A percentile compares a stretch with the other conserved stretches of the same genome.
Conservation (phyloP, 176 grass and related monocot species). For the Hordeum vulgare region DNA sequence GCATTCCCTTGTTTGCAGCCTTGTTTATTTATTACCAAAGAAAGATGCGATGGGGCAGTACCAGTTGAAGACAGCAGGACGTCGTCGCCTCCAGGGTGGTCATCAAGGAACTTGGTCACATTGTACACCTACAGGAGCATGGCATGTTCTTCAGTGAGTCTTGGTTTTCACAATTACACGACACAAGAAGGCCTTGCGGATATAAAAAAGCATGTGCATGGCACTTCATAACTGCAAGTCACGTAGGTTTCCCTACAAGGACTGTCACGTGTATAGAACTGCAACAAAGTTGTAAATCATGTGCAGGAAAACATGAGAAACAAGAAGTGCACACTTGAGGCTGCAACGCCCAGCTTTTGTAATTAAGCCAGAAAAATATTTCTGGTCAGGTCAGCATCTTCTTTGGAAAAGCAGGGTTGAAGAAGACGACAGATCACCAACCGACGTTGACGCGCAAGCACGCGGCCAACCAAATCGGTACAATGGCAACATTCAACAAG, state of each 20-base stretch:
- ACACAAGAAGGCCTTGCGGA: too few species aligned
- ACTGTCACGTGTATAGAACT: not conserved
- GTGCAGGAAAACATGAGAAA: not conserved
- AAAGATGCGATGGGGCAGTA: slow-evolving; percentile 23
- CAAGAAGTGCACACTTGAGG: not conserved
- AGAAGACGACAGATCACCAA: slow-evolving; percentile 1
- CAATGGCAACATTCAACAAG: not conserved
- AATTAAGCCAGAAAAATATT: not conserved
- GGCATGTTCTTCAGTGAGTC: not conserved
- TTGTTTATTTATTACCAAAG: not conserved
- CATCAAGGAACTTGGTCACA: slow-evolving; percentile 95
- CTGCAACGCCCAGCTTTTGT: not conserved
- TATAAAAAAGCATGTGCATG: too few species aligned
- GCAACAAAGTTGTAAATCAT: not conserved
- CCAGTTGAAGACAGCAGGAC: slow-evolving; percentile 85
- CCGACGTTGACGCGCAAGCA: not conserved
- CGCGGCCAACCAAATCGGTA: not conserved
- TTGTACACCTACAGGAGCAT: slow-evolving; percentile 63
- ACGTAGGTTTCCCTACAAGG: not conserved
- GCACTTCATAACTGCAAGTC: too few species aligned
- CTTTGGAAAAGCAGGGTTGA: not conserved
- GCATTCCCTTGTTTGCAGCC: not conserved
- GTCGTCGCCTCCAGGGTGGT: slow-evolving; percentile 97
- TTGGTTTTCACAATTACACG: not conserved
- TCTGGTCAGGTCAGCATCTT: not conserved